Conservation (phyloP, 2,329 filamentous ascomycete genomes). For the Elsinoe necatrix region DNA sequence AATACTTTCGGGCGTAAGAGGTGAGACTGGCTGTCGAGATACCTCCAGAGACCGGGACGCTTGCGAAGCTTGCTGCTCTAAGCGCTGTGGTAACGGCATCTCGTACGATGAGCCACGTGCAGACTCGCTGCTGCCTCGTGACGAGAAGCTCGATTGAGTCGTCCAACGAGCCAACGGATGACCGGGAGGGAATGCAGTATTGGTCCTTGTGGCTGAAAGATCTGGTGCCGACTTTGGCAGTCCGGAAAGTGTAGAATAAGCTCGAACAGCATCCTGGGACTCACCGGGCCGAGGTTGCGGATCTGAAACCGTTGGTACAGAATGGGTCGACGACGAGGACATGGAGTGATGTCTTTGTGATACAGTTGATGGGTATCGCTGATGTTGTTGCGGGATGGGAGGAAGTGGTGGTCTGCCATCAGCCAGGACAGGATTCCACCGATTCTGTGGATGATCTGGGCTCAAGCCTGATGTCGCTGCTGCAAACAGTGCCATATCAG, state of each 20-base stretch:
- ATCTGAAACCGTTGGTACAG: not conserved
- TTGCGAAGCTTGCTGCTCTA: constrained; percentile 6
- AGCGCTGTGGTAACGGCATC: not conserved
- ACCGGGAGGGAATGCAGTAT: not conserved
- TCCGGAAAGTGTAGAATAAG: not conserved
- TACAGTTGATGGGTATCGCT: not conserved
- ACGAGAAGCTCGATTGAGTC: constrained; percentile 9
- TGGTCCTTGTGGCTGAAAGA: not conserved
- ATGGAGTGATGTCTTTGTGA: constrained; percentile 9
- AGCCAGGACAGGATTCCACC: not conserved
- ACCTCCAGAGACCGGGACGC: not conserved
- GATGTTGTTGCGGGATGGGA: not conserved
- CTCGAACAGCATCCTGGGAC: not conserved
- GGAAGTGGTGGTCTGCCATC: constrained; percentile 2
- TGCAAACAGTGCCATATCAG: constrained; percentile 9
- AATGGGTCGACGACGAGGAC: constrained; percentile 8
- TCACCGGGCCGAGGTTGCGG: not conserved
- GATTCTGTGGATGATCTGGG: constrained; percentile 6
- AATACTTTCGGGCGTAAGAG: constrained; percentile 6
- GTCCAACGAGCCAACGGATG: constrained; percentile 4
- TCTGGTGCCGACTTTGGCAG: constrained; percentile 13
- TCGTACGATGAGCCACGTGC: constrained; percentile 6
- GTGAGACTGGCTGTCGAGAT: not conserved
- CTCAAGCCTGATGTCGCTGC: constrained; percentile 8
- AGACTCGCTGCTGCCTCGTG: constrained; percentile 3